A percentile compares a stretch with the other conserved stretches of the same genome.
These are phyloP conservation scores for Coemansia sp. DNA, from an alignment of 192 early-diverging fungal genomes.

Conservation along the genomic window DNA sequence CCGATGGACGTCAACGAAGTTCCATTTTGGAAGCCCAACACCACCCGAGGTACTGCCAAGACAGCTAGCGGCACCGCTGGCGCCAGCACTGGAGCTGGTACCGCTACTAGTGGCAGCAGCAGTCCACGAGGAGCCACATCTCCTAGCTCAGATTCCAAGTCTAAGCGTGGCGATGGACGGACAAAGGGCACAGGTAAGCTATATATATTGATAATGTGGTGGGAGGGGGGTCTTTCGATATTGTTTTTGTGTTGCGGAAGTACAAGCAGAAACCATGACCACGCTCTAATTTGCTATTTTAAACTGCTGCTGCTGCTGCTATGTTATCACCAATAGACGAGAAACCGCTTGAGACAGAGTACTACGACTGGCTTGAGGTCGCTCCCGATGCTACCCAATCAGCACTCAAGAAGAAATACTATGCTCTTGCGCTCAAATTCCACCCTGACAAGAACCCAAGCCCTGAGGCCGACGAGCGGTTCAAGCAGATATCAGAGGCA, in stretches of 20 bases:
- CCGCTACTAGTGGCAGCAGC: constrained; percentile 5
- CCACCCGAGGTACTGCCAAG: neutral
- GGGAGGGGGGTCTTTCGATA: neutral
- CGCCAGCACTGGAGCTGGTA: neutral
- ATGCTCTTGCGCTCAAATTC: constrained; percentile 58
- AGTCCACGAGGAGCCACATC: neutral
- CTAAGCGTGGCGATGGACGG: constrained; percentile 38
- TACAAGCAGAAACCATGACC: neutral
- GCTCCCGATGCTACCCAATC: constrained; percentile 31
- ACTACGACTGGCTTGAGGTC: constrained; percentile 66
- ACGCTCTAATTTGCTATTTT: neutral
- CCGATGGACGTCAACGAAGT: constrained; percentile 54
- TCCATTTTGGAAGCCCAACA: constrained; percentile 46
- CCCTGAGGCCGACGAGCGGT: constrained; percentile 62
- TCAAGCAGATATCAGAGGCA: constrained; percentile 95
- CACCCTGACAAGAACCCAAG: constrained; percentile 60
- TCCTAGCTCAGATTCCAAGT: constrained; percentile 10
- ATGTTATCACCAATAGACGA: constrained; percentile 55
- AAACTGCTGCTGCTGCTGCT: neutral
- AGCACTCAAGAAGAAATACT: constrained; percentile 94
- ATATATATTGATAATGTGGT: neutral
- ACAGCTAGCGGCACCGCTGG: neutral
- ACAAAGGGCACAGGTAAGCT: constrained; percentile 43
- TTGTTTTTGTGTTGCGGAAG: neutral
- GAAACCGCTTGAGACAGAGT: constrained; percentile 75